phyloP scores from a whole-genome alignment of 495 filamentous ascomycete species.

The Sordaria brevicollis region DNA sequence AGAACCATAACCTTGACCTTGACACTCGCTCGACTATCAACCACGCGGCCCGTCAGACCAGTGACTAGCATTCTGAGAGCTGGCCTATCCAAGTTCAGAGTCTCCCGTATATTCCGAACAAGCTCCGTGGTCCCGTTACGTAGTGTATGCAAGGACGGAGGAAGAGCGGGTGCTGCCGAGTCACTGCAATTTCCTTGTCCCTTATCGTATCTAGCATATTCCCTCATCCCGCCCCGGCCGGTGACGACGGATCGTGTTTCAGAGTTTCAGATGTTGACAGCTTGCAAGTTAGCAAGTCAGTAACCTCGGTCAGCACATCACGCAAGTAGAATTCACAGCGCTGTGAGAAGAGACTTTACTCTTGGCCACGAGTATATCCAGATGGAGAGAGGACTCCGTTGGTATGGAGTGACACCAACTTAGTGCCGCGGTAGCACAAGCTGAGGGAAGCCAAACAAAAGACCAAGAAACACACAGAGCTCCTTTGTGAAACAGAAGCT shows the following conservation, averaged over 20 bases:
- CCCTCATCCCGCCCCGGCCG: neutral
- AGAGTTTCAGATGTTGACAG: neutral
- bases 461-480: neutral
- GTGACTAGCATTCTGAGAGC: neutral
- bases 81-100: neutral
- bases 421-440: neutral
- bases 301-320: neutral
- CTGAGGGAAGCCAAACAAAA: neutral
- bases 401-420: neutral
- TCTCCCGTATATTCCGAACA: neutral
- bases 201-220: neutral
- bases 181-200: neutral
- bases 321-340: neutral
- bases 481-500: neutral
- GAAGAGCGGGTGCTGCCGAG: neutral
- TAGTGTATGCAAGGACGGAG: neutral
- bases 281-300: neutral
- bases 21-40: neutral
- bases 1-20: too few relatives aligned
- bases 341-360: neutral
- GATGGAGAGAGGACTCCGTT: neutral
- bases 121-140: neutral
- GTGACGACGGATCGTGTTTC: neutral
- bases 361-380: neutral
- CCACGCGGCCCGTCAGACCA: neutral